Base-by-base conservation (phyloP, 108 stramenopile species). In the Fragilaria crotonensis region DNA sequence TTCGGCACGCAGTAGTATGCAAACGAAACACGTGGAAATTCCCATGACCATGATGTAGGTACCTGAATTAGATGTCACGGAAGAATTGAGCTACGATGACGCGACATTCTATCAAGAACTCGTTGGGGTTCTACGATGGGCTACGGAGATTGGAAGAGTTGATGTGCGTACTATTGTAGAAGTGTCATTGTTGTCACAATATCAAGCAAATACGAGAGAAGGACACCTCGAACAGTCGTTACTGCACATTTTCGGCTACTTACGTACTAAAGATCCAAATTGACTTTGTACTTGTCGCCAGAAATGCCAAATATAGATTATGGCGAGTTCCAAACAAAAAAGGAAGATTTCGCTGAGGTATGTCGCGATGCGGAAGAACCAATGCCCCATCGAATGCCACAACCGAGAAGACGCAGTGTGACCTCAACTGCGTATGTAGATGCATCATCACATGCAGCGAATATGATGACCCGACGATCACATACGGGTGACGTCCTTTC, bases 401-500 rank as follows among this genome's bases (percentile, higher is more conserved):
- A 17, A 41, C 62, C 62, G 1, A 48, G 25, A 20, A 59, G 59
- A 29, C 48, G 57, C 30, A 3, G 29, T 30, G 65, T 66, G 9
- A 9, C 17, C 18, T 29, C 27, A 17, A 61, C 48, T 3, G 21
- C 45, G 19, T 60, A 49, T 41, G 33, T 28, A 7, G 67, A 62
- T 20, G 61, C 61, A 21, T 61, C n/a, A n/a, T 61, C 72, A 48
- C 78, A 77, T 48, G 83, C 78, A 17, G 78, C 70, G 22, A 60
- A 73, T 48, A 23, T 48, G 27, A 49, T 68, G 14, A 81, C 78
- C 5, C 45, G 78, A 20, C 47, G 80, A 41, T 77, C 76, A 3
- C 55, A 73, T 17, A 83, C 85, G 30, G 85, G 79, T 0, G 45
- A 78, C 23, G 3, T 87, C 0, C 58, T 83, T 80, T 71, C 14